A percentile compares a stretch with the other conserved stretches of the same genome.
phyloP scores from a whole-genome alignment of 2,329 filamentous ascomycete species.

The Fusarium guadeloupense region DNA sequence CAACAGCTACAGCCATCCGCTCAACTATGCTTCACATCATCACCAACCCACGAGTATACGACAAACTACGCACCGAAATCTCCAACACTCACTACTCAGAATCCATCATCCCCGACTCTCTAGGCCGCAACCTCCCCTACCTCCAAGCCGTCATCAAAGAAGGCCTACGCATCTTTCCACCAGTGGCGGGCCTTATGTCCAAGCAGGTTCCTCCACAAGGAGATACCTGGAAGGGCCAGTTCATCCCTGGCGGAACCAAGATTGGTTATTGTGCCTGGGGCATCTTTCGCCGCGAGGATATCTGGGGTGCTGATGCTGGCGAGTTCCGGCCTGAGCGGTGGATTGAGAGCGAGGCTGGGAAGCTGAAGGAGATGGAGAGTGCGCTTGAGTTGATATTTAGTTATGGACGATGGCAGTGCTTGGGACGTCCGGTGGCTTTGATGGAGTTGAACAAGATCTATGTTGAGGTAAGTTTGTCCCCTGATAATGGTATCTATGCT shows the following conservation, averaged over 20 bases:
- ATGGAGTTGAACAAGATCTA: slow-evolving; percentile 53
- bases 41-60: slow-evolving; percentile 58
- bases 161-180: slow-evolving; percentile 51
- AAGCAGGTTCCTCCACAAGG: slow-evolving; percentile 47
- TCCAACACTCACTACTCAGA: slow-evolving; percentile 22
- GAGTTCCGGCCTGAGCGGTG: slow-evolving; percentile 50
- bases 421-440: slow-evolving; percentile 51
- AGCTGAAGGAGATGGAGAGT: slow-evolving; percentile 47
- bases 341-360: slow-evolving; percentile 49
- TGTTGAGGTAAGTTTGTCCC: slow-evolving; percentile 49
- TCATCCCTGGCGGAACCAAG: slow-evolving; percentile 47
- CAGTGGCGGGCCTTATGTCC: slow-evolving; percentile 50
- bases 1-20: slow-evolving; percentile 64
- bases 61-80: slow-evolving; percentile 52
- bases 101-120: slow-evolving; percentile 44
- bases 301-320: slow-evolving; percentile 49
- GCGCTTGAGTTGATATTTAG: slow-evolving; percentile 53
- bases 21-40: slow-evolving; percentile 62
- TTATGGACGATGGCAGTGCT: slow-evolving; percentile 51
- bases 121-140: slow-evolving; percentile 52
- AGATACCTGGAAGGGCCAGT: slow-evolving; percentile 45
- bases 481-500: background rate
- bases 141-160: slow-evolving; percentile 62
- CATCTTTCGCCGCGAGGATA: slow-evolving; percentile 45
- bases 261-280: slow-evolving; percentile 50